A percentile compares a stretch with the other conserved stretches of the same genome.
These are phyloP conservation scores for Eucalyptus urophylla DNA, from an alignment of 345 rosid species.

Conservation along the genomic window DNA sequence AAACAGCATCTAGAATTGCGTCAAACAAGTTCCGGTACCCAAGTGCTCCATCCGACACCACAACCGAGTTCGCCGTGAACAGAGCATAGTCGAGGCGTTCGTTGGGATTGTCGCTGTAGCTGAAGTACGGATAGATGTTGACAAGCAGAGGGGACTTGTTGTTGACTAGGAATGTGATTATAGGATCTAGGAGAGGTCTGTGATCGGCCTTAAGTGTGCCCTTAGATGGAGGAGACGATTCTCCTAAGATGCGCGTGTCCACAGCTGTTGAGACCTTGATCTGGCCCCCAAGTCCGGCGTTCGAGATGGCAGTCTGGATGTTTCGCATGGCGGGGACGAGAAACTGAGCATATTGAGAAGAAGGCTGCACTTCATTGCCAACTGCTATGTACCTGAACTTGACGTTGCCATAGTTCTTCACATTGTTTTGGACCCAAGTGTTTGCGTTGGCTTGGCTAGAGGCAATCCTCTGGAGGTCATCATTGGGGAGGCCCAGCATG, in stretches of 20 bases:
- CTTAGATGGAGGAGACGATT: slow-evolving; percentile 6
- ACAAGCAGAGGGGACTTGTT: slow-evolving; percentile 28
- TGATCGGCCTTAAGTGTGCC: neutral
- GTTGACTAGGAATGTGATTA: slow-evolving; percentile 16
- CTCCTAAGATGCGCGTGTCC: neutral
- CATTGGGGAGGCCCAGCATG: slow-evolving; percentile 34
- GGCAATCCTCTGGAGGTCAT: slow-evolving; percentile 11
- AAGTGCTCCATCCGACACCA: neutral
- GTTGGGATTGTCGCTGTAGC: neutral
- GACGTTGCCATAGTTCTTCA: slow-evolving; percentile 19
- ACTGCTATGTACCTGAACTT: slow-evolving; percentile 40
- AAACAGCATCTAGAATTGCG: slow-evolving; percentile 35
- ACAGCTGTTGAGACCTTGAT: slow-evolving; percentile 33
- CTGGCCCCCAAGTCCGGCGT: slow-evolving; percentile 11
- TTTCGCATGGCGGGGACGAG: slow-evolving; percentile 44
- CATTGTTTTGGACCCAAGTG: slow-evolving; percentile 36
- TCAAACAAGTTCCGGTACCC: slow-evolving; percentile 37
- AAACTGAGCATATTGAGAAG: neutral
- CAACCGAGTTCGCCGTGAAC: slow-evolving; percentile 2
- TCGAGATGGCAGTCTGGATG: slow-evolving; percentile 14
- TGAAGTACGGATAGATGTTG: slow-evolving; percentile 35
- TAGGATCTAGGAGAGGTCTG: slow-evolving; percentile 8
- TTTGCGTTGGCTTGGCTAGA: slow-evolving; percentile 29
- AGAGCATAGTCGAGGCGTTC: slow-evolving; percentile 20
- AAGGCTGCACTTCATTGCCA: slow-evolving; percentile 49